Percentiles rank a stretch among this genome's conserved stretches.
phyloP scores from a whole-genome alignment of 352 stramenopile species.

The Phytophthora macrochlamydospora region DNA sequence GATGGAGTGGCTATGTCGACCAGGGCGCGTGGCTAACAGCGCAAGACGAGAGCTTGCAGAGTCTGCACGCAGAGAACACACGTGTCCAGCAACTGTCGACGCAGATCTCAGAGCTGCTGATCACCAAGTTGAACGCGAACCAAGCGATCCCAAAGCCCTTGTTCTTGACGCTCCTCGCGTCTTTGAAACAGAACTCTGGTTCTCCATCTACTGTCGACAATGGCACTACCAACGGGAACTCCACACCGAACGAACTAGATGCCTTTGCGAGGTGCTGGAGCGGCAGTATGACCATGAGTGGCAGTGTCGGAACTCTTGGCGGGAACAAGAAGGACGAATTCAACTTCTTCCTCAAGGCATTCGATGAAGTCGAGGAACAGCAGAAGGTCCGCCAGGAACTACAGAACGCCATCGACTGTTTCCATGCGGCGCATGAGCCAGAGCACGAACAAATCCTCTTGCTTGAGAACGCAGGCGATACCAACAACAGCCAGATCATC shows the following conservation, averaged over 20 bases:
- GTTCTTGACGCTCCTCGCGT: constrained; percentile 52
- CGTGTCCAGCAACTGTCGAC: constrained; percentile 49
- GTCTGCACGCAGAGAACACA: constrained; percentile 43
- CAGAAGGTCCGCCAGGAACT: constrained; percentile 58
- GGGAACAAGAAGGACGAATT: constrained; percentile 60
- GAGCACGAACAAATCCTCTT: constrained; percentile 40
- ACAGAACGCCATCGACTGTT: constrained; percentile 47
- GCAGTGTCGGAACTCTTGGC: constrained; percentile 31
- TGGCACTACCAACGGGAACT: constrained; percentile 16
- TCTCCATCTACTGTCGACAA: constrained; percentile 21
- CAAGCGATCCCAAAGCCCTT: constrained; percentile 54
- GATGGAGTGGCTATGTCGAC: constrained; percentile 52
- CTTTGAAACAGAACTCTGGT: constrained; percentile 53
- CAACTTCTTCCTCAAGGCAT: constrained; percentile 69
- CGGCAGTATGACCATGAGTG: constrained; percentile 46
- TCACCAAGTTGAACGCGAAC: constrained; percentile 50
- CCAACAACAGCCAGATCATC: constrained; percentile 33
- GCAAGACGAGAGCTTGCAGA: constrained; percentile 50
- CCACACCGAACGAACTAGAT: constrained; percentile 31
- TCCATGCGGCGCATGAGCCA: constrained; percentile 37
- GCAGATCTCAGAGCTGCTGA: constrained; percentile 54
- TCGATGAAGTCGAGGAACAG: constrained; percentile 63
- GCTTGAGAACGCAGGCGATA: constrained; percentile 27
- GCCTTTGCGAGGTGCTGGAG: constrained; percentile 40
- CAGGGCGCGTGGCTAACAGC: constrained; percentile 38